A percentile compares a stretch with the other conserved stretches of the same genome.
Conservation (phyloP, 2,329 filamentous ascomycete genomes). For the Monilinia laxa region DNA sequence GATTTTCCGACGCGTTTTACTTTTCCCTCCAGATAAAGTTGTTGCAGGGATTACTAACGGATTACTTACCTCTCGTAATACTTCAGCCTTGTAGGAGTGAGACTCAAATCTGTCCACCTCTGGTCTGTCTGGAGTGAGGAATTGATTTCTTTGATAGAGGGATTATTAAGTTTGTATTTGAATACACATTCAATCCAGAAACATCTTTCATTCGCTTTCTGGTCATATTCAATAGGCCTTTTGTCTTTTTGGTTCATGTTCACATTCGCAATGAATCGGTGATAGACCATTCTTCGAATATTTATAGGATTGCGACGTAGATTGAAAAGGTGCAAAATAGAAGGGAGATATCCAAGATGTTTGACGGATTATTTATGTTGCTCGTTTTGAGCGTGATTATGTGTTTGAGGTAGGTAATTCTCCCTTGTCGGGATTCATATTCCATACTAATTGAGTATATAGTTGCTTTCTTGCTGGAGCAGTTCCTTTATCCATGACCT, state of each 20-base stretch:
- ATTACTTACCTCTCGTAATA: neutral
- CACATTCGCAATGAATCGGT: slow-evolving; percentile 20
- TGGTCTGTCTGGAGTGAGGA: slow-evolving; percentile 19
- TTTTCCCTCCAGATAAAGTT: neutral
- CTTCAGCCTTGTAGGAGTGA: slow-evolving; percentile 20
- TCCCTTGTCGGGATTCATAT: neutral
- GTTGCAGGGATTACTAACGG: slow-evolving; percentile 5
- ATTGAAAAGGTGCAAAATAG: neutral
- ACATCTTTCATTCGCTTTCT: slow-evolving; percentile 2
- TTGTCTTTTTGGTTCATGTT: neutral
- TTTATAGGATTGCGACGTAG: slow-evolving; percentile 16
- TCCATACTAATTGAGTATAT: slow-evolving; percentile 20
- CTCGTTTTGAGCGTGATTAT: slow-evolving; percentile 49
- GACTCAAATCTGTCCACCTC: slow-evolving; percentile 24
- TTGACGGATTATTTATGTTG: slow-evolving; percentile 42
- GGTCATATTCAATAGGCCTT: neutral
- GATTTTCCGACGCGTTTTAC: slow-evolving; percentile 25
- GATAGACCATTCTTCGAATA: neutral
- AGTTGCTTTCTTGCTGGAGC: slow-evolving; percentile 94
- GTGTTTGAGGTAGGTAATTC: slow-evolving; percentile 60
- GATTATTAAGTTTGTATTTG: neutral
- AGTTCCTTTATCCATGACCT: slow-evolving; percentile 81
- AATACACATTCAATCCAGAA: neutral
- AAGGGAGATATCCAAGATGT: slow-evolving; percentile 34
- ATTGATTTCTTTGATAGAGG: slow-evolving; percentile 17